Conservation (phyloP, 1,284 basidiomycete species). For the Irpex sp. region DNA sequence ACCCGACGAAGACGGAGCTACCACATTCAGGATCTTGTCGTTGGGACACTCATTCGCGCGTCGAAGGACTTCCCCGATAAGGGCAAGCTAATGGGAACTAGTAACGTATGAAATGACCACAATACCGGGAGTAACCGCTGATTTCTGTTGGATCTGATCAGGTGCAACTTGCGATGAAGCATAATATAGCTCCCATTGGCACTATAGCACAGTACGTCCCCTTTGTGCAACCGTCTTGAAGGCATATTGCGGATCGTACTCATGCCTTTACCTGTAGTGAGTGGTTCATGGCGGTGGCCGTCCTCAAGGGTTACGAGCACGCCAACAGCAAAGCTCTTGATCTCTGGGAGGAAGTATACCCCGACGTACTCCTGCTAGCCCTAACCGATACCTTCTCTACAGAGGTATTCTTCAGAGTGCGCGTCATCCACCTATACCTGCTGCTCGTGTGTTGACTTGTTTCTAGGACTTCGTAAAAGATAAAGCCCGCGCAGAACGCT, state of each 20-base stretch:
- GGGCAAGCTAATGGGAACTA: constrained; percentile 80
- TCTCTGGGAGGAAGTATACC: constrained; percentile 83
- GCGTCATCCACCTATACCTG: constrained; percentile 5
- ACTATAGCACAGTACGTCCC: constrained; percentile 85
- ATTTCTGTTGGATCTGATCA: constrained; percentile 25
- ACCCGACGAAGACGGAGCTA: constrained; percentile 86
- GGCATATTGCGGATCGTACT: background rate
- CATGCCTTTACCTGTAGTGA: constrained; percentile 47
- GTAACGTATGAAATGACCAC: constrained; percentile 58
- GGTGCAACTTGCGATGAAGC: constrained; percentile 80
- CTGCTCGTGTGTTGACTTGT: background rate
- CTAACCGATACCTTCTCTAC: constrained; percentile 94
- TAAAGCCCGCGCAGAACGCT: constrained; percentile 59
- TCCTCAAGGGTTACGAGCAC: constrained; percentile 75
- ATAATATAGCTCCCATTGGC: constrained; percentile 68
- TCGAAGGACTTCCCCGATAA: constrained; percentile 42
- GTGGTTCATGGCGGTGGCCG: constrained; percentile 94
- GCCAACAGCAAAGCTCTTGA: constrained; percentile 75
- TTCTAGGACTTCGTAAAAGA: constrained; percentile 61
- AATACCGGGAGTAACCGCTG: background rate
- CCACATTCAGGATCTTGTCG: constrained; percentile 75
- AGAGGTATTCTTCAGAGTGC: constrained; percentile 74
- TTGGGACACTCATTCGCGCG: constrained; percentile 69
- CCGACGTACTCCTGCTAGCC: constrained; percentile 58
- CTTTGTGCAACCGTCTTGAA: background rate